Evolutionary conservation across 1,284 basidiomycete genomes (phyloP).

Genomic region (Sanghuangporus baumii): DNA sequence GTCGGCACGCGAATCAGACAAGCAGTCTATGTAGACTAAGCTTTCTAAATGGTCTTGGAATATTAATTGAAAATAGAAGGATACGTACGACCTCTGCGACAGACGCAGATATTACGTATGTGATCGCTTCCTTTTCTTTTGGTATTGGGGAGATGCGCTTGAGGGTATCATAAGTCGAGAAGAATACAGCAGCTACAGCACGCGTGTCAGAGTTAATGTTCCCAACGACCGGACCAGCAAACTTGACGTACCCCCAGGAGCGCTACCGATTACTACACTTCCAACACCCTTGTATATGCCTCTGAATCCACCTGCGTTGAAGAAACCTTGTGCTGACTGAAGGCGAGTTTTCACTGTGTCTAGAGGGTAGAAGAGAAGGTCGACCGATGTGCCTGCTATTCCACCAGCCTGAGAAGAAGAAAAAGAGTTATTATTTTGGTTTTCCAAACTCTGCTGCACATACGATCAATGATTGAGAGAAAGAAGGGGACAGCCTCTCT

Average conservation of each 20-base stretch:
- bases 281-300: constrained; percentile 95
- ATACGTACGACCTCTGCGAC: constrained; percentile 73
- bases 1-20: constrained; percentile 93
- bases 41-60: constrained; percentile 27
- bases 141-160: constrained; percentile 68
- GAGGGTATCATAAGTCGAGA: constrained; percentile 89
- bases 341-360: constrained; percentile 96
- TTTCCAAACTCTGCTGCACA: constrained; percentile 9
- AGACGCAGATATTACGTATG: constrained; percentile 80
- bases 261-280: constrained; percentile 92
- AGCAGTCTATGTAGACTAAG: constrained; percentile 54
- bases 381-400: constrained; percentile 83
- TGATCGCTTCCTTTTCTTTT: constrained; percentile 57
- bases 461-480: constrained; percentile 38
- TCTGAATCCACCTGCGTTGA: constrained; percentile 81
- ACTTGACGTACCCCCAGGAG: constrained; percentile 79
- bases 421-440: not conserved
- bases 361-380: constrained; percentile 94
- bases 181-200: constrained; percentile 78
- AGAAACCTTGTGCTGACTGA: constrained; percentile 86
- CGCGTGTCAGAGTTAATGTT: not conserved
- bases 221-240: not conserved
- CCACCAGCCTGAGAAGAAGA: constrained; percentile 65
- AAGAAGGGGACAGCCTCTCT: constrained; percentile 26
- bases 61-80: constrained; percentile 20